Base-by-base conservation (phyloP, 805 yeast genomes). In the Lipomyces sp. region DNA sequence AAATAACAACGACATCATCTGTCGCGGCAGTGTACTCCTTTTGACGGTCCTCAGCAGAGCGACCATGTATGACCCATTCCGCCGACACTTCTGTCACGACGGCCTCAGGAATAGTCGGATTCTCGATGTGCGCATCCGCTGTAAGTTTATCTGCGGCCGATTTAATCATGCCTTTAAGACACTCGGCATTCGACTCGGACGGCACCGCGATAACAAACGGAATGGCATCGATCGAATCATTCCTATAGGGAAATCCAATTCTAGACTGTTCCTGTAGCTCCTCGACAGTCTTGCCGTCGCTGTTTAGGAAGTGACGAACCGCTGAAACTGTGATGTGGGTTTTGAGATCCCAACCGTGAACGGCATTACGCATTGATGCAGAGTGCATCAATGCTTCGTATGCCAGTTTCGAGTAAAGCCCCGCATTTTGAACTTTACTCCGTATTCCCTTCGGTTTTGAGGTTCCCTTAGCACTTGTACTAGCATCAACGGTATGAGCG, bases 311-410 rank as follows among this genome's bases (percentile, higher is more conserved):
- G 16, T 39, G 31, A 5, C 53, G 48, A 21, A 55, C 35, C 18
- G 47, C 51, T n/a, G 59, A 45, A 3, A 55, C 49, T 11, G 47
- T 10, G 14, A 55, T 23, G 36, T 55, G 59, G 4, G 53, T 52
- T 6, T 40, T 38, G 23, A 55, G 28, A 32, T 55, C 59, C 59
- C 59, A 55, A 28, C 59, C 59, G 22, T 47, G 41, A 5, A 7
- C 13, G 5, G 56, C 45, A 32, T 55, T 55, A 18, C 59, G 49
- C 35, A 45, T 45, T 23, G 8, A 34, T 7, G 47, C 49, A 4
- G 47, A 10, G 26, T 55, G 59, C 59, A 55, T 55, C 8, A 39
- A 36, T 3, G 53, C 48, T 28, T 55, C 59, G 47, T 29, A 55
- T 13, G 47, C 43, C 3, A 47, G 34, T 4, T 21, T 22, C 10